Base-by-base conservation (phyloP, 2,329 filamentous ascomycete genomes). In the Emergomyces pasteurianus region DNA sequence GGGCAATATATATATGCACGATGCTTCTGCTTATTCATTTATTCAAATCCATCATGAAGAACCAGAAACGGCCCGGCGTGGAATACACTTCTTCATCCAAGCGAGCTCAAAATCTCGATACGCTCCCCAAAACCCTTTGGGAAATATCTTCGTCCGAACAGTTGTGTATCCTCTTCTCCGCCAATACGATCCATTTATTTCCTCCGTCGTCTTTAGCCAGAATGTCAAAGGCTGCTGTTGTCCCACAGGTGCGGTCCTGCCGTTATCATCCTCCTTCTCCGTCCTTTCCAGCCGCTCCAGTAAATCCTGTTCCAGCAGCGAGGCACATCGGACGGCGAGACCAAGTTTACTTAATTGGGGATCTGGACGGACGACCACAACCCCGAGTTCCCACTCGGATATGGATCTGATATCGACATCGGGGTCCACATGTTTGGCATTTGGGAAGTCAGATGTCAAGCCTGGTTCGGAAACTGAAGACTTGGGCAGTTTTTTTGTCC, bases 301-400 rank as follows among this genome's bases (percentile, higher is more conserved):
- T 21, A 59, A 21, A 46, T 59, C 58, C 6, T 43, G n/a, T 47
- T 59, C 58, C 14, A 59, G 49, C 47, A n/a, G 14, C 16, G 46
- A 31, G 18, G 21, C 26, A n/a, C 58, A 59, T 31, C 38, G 58
- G 28, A 34, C 26, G 26, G 58, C 58, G 18, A 59, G 49, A 23
- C 58, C 58, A 14, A 40, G 34, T 12, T 59, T 59, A 4, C 16
- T 40, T 23, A 54, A 6, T 10, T 5, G 21, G 47, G 58, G 49
- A 43, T 59, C 58, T 23, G 26, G 49, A 16, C 23, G 58, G 34
- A 59, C 58, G n/a, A 36, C 47, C n/a, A 59, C 58, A 12, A 31
- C 47, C 8, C 10, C 38, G 26, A 59, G 34, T 42, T 59, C 58
- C 58, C 58, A 59, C 18, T 59, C 46, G 21, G 23, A n/a, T 26